A percentile compares a stretch with the other conserved stretches of the same genome.
phyloP scores from a whole-genome alignment of 345 rosid species.

The Clarkia xantiana region DNA sequence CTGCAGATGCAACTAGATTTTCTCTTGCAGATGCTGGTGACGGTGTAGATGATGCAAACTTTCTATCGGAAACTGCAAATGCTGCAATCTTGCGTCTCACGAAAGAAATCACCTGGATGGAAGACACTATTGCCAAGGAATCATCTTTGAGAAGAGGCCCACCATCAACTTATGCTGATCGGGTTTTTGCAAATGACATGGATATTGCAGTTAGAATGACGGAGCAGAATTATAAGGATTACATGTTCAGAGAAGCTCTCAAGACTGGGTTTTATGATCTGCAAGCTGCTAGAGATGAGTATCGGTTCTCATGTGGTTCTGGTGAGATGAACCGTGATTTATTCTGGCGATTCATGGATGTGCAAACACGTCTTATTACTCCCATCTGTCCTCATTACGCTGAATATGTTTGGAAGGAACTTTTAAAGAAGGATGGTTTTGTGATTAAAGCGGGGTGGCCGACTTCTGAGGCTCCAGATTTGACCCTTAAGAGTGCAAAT shows the following conservation, averaged over 20 bases:
- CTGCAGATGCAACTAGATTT: constrained; percentile 84
- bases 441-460: constrained; percentile 92
- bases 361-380: constrained; percentile 71
- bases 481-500: constrained; percentile 67
- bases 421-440: constrained; percentile 66
- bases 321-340: constrained; percentile 64
- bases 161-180: constrained; percentile 67
- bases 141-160: constrained; percentile 58
- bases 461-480: constrained; percentile 47
- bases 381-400: constrained; percentile 94
- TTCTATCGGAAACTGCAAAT: constrained; percentile 80
- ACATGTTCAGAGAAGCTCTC: constrained; percentile 85
- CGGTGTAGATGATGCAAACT: constrained; percentile 97
- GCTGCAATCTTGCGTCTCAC: constrained; percentile 79
- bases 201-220: constrained; percentile 64
- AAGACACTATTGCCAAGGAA: constrained; percentile 56
- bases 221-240: constrained; percentile 48
- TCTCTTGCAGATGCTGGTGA: constrained; percentile 95
- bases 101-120: constrained; percentile 87
- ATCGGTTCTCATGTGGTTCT: constrained; percentile 67
- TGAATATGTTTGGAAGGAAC: constrained; percentile 79
- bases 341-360: constrained; percentile 67
- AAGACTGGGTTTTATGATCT: constrained; percentile 86
- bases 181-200: constrained; percentile 78
- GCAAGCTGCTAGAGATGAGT: constrained; percentile 89